Evolutionary conservation across 441 rosid species (phyloP).

Genomic region (Kokia cookei): DNA sequence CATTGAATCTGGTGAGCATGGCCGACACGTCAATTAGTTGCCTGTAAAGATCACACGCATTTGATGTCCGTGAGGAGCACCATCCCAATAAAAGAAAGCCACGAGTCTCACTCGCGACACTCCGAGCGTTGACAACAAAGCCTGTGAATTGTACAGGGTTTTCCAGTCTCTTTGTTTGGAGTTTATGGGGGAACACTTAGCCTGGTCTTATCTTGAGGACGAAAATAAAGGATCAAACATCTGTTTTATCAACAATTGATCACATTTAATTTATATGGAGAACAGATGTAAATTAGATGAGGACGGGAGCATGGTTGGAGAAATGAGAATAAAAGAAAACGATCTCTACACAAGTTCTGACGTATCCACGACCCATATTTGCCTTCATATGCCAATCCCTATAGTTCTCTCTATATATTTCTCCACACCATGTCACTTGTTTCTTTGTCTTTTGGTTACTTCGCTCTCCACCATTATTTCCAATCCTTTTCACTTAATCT

Average conservation of each 20-base stretch:
- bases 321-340: background rate
- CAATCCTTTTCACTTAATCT: background rate
- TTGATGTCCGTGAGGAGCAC: background rate
- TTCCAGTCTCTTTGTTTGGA: background rate
- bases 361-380: slow-evolving; percentile 16
- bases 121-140: background rate
- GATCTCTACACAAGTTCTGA: slow-evolving; percentile 10
- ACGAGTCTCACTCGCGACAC: background rate
- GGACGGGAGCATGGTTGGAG: background rate
- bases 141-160: background rate
- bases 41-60: background rate
- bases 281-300: background rate
- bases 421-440: background rate
- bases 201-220: background rate
- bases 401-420: background rate
- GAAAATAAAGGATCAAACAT: background rate
- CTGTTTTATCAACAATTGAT: background rate
- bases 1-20: background rate
- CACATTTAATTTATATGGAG: background rate
- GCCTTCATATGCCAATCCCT: slow-evolving; percentile 21
- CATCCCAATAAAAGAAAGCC: background rate
- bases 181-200: background rate
- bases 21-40: background rate
- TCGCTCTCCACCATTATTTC: slow-evolving; percentile 5
- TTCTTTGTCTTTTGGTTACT: background rate